Conservation (phyloP, 73 alveolate species). For the Paramecium pentaurelia region DNA sequence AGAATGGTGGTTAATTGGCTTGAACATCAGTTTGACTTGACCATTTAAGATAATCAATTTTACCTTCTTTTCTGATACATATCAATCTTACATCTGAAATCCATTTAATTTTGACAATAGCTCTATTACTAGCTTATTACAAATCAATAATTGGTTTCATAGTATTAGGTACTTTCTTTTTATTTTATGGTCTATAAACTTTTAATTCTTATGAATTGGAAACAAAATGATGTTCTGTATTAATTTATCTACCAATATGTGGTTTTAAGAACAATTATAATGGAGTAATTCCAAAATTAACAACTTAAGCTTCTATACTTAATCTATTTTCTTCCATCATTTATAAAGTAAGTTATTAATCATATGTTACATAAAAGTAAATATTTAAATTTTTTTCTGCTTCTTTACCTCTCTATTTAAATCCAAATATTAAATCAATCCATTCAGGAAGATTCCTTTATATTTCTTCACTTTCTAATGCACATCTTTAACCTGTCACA, state of each 20-base stretch:
- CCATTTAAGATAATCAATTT: conserved; percentile 75
- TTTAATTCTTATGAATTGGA: conserved; percentile 80
- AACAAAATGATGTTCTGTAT: conserved; percentile 67
- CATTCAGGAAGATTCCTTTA: conserved; percentile 68
- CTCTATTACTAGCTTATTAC: conserved; percentile 86
- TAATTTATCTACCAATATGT: conserved; percentile 71
- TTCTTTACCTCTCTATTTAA: conserved; percentile 83
- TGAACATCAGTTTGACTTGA: conserved; percentile 12
- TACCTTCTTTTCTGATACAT: conserved; percentile 51
- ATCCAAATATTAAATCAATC: conserved; percentile 90
- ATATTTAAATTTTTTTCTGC: conserved; percentile 84
- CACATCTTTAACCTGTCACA: conserved; percentile 67
- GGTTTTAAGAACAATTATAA: conserved; percentile 33
- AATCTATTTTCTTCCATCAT: conserved; percentile 64
- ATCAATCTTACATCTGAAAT: conserved; percentile 44
- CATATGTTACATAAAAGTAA: conserved; percentile 82
- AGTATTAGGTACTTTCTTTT: conserved; percentile 84
- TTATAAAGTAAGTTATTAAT: conserved; percentile 79
- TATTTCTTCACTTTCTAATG: conserved; percentile 81
- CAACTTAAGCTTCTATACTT: conserved; percentile 48
- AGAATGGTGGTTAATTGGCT: conserved; percentile 48
- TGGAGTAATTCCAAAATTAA: conserved; percentile 55
- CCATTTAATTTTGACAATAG: conserved; percentile 81
- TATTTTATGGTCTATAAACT: conserved; percentile 81
- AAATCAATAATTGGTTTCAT: conserved; percentile 82